Base-by-base conservation (phyloP, 306 rosid genomes). In the Prunus armeniaca region DNA sequence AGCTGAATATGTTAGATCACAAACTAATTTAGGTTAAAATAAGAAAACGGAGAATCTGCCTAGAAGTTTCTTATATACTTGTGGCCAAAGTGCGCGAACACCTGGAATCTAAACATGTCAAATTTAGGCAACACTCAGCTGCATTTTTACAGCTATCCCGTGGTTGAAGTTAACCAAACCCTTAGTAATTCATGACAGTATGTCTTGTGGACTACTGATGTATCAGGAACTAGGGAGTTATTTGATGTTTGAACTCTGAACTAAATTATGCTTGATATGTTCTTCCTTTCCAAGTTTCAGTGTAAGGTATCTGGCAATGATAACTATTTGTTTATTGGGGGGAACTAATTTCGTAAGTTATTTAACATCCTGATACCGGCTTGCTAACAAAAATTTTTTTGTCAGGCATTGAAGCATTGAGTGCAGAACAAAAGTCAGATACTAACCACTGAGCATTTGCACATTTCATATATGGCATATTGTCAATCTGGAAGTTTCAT, bases 401-500 rank as follows among this genome's bases (percentile, higher is more conserved):
- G 32, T 14, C 43, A 57, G 76, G 76, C 76, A 41, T 27, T 72
- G 76, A 72, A 56, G 76, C 27, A 54, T 34, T 64, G 69, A 62
- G 43, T 15, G 62, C 20, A n/a, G 27, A 20, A 56, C 4, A 56
- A 5, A 18, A 17, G n/a, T 2, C 0, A 15, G 57, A 18, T 34
- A 5, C 38, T 1, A 5, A 34, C 38, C 6, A 34, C 38, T 34
- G 38, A 1, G 8, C 38, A 34, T 34, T 34, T 34, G 38, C 8
- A 5, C 38, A 0, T 32, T 32, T 32, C 38, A 32, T 32, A 32
- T 5, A 47, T 11, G 52, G 1, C 52, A 52, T 22, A 18, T 52
- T 52, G 57, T 6, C 22, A 52, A 17, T 18, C 57, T 6, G n/a
- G 57, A 52, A 17, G 19, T 52, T 5, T 2, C 17, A 4, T 58